phyloP scores from a whole-genome alignment of 2,329 filamentous ascomycete species.

The Fusarium odoratissimum region DNA sequence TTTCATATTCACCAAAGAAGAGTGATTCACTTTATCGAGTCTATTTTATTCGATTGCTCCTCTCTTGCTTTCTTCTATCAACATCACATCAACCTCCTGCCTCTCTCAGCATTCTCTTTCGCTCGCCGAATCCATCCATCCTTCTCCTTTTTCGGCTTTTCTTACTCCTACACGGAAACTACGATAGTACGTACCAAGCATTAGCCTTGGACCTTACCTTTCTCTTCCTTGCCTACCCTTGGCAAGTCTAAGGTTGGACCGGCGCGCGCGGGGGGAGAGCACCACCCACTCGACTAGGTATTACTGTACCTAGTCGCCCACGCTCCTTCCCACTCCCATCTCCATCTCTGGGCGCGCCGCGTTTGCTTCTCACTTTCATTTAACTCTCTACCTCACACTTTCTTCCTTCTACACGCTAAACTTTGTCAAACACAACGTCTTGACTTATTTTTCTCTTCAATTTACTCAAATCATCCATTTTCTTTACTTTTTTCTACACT shows the following conservation, averaged over 20 bases:
- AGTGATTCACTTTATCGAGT: conserved; percentile 15
- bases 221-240: conserved; percentile 15
- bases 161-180: conserved; percentile 15
- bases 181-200: conserved; percentile 32
- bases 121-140: conserved; percentile 17
- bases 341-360: conserved; percentile 39
- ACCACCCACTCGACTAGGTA: conserved; percentile 29
- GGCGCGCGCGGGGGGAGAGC: conserved; percentile 38
- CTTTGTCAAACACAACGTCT: conserved; percentile 7
- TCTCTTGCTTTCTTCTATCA: not conserved
- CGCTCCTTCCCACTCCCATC: conserved; percentile 35
- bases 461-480: not conserved
- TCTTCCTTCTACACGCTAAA: conserved; percentile 5
- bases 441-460: not conserved
- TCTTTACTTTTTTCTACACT: not conserved
- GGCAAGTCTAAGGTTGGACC: conserved; percentile 35
- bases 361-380: conserved; percentile 35
- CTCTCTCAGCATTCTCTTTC: conserved; percentile 12
- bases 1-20: not conserved
- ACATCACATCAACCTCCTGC: not conserved
- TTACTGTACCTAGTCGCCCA: conserved; percentile 30
- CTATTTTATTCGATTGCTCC: not conserved
- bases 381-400: conserved; percentile 8
- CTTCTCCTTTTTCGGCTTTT: conserved; percentile 35
- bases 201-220: conserved; percentile 14